Percentiles rank a stretch among this genome's conserved stretches.
phyloP scores from a whole-genome alignment of 2,329 filamentous ascomycete species.

The Lecanicillium sp. region DNA sequence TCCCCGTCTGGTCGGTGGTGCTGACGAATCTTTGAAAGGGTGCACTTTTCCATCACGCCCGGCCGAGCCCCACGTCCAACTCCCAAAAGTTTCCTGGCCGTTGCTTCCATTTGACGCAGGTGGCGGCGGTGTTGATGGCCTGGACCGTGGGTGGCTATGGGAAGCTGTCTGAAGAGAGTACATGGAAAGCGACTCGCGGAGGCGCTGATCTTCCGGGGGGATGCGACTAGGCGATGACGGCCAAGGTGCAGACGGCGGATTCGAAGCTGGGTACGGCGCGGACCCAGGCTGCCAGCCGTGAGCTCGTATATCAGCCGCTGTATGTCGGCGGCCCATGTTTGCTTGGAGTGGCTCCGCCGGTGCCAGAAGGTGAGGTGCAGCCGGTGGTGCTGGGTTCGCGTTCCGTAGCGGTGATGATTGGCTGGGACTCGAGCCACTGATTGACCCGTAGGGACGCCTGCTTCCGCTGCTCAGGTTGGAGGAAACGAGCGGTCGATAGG shows the following conservation, averaged over 20 bases:
- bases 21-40: slow-evolving; percentile 45
- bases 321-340: slow-evolving; percentile 76
- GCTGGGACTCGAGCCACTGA: slow-evolving; percentile 60
- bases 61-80: slow-evolving; percentile 48
- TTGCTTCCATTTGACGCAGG: slow-evolving; percentile 38
- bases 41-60: slow-evolving; percentile 43
- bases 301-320: slow-evolving; percentile 88
- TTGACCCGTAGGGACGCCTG: slow-evolving; percentile 76
- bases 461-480: slow-evolving; percentile 74
- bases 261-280: slow-evolving; percentile 56
- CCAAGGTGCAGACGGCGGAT: slow-evolving; percentile 42
- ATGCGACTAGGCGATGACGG: slow-evolving; percentile 45
- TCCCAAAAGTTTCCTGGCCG: slow-evolving; percentile 38
- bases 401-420: slow-evolving; percentile 70
- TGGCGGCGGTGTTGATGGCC: slow-evolving; percentile 43
- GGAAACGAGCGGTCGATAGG: slow-evolving; percentile 70
- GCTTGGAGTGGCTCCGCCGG: slow-evolving; percentile 54
- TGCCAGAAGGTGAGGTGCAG: slow-evolving; percentile 55
- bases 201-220: slow-evolving; percentile 43
- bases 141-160: slow-evolving; percentile 36
- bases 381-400: slow-evolving; percentile 52
- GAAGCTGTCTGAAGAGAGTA: slow-evolving; percentile 41
- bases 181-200: slow-evolving; percentile 47
- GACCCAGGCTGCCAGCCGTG: slow-evolving; percentile 63
- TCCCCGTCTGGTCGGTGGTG: slow-evolving; percentile 46